Evolutionary conservation across 306 rosid species (phyloP), one percentile per base, ranked within the genome.

Genomic region (Vicia villosa): DNA sequence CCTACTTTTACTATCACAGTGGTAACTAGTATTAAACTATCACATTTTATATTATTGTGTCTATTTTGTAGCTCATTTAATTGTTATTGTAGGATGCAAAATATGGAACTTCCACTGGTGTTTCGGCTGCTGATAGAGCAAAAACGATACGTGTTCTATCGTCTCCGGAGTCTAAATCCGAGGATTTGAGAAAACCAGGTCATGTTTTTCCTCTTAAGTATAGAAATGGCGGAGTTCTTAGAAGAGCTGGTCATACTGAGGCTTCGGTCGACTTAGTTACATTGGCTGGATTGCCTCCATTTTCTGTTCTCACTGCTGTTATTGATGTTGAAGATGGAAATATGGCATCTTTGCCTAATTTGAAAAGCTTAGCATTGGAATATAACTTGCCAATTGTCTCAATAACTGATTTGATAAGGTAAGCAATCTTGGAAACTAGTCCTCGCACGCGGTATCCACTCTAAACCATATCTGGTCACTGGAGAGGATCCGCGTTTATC

Each of bases 181-280:
- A 79, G 40, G 89, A 89, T 14, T 92, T 92, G 63, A 72, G 87
- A 69, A 81, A 82, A 74, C 96, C 98, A 1, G 96, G 95, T 55
- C 98, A 92, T 56, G 91, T 92, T 75, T 92, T 92, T 74, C 98
- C 96, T 6, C 82, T 89, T 0, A 89, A 89, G 74, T 92, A 89
- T 62, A 75, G 92, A 76, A 80, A 85, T 7, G 95, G 98, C 0
- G 95, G 96, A 22, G 95, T 92, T 83, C 84, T 89, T 30, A 82
- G 95, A 59, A 87, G 95, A 52, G 96, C 91, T 9, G 98, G 92
- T 65, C 98, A 92, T 62, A 92, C 95, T 0, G 96, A 92, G 69
- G 96, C 98, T 73, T 92, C 96, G 1, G 85, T 92, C 10, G 95
- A 92, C 76, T 79, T 92, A 46, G 92, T 89, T 68, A 66, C 74